Percentiles rank a stretch among this genome's conserved stretches.
Evolutionary conservation across 176 grass and related monocot species (phyloP).

Genomic region (Tillandsia fasciculata): DNA sequence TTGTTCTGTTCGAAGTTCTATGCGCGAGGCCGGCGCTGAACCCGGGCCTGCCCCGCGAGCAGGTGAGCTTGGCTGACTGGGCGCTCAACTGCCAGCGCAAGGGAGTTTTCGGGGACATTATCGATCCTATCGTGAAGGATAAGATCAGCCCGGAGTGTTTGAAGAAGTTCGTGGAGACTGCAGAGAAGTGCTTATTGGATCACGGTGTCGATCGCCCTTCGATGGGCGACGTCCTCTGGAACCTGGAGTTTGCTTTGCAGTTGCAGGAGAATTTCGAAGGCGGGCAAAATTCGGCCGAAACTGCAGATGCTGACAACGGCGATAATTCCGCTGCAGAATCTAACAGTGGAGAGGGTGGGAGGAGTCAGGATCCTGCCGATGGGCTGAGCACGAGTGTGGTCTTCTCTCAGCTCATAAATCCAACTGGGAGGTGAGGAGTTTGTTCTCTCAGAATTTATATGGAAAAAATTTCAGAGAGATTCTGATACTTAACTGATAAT

Average conservation of each 20-base stretch:
- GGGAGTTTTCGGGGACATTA: constrained; percentile 16
- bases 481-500: too few relatives aligned
- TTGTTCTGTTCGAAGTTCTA: constrained; percentile 80
- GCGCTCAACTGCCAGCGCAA: constrained; percentile 32
- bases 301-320: not conserved
- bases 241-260: constrained; percentile 55
- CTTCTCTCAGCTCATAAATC: constrained; percentile 51
- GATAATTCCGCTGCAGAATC: constrained; percentile 9
- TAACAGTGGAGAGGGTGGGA: constrained; percentile 21
- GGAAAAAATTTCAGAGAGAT: too few relatives aligned
- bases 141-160: constrained; percentile 49
- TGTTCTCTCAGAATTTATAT: too few relatives aligned
- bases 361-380: constrained; percentile 29
- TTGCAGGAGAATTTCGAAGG: constrained; percentile 42
- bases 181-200: constrained; percentile 45
- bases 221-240: constrained; percentile 62
- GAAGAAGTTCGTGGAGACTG: constrained; percentile 46
- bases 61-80: constrained; percentile 48
- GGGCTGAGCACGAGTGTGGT: constrained; percentile 26
- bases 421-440: constrained; percentile 40
- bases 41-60: constrained; percentile 28
- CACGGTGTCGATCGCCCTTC: constrained; percentile 35
- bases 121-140: constrained; percentile 34
- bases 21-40: constrained; percentile 45
- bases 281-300: not conserved